These are phyloP conservation scores for Vaccinium myrtillus DNA, from an alignment of 148 eudicot genomes.

Conservation along the genomic window DNA sequence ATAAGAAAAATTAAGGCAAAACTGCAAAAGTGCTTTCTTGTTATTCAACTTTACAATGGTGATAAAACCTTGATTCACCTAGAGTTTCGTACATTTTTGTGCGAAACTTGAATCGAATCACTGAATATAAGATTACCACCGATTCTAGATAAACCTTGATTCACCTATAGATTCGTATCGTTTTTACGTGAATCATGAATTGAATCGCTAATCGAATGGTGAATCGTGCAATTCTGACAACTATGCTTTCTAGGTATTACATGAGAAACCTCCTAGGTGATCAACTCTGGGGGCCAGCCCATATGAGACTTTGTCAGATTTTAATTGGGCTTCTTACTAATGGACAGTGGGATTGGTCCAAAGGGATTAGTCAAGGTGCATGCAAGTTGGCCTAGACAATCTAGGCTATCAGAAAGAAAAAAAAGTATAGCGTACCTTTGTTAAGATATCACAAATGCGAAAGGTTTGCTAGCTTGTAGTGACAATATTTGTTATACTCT, in stretches of 20 bases:
- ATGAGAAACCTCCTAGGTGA: background rate
- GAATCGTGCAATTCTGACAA: no score
- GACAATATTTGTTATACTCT: background rate
- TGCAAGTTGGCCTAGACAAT: background rate
- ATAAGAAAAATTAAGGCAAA: no score
- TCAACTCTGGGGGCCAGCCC: background rate
- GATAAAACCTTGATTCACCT: no score
- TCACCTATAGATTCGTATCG: no score
- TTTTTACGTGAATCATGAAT: no score
- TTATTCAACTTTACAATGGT: no score
- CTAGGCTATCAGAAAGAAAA: background rate
- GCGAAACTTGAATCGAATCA: no score
- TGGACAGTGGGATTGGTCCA: background rate
- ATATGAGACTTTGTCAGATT: background rate
- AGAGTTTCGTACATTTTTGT: no score
- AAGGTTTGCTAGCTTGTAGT: background rate
- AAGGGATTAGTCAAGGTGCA: background rate
- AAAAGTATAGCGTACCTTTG: background rate
- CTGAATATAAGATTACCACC: no score
- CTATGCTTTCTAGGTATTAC: background rate
- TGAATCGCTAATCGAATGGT: no score
- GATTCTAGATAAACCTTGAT: no score
- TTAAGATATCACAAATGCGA: background rate
- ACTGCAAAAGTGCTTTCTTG: no score
- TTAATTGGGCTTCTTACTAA: background rate